Percentiles rank a stretch among this genome's conserved stretches.
Conservation (phyloP, 2,329 filamentous ascomycete species). For the Aspergillus sp. region DNA sequence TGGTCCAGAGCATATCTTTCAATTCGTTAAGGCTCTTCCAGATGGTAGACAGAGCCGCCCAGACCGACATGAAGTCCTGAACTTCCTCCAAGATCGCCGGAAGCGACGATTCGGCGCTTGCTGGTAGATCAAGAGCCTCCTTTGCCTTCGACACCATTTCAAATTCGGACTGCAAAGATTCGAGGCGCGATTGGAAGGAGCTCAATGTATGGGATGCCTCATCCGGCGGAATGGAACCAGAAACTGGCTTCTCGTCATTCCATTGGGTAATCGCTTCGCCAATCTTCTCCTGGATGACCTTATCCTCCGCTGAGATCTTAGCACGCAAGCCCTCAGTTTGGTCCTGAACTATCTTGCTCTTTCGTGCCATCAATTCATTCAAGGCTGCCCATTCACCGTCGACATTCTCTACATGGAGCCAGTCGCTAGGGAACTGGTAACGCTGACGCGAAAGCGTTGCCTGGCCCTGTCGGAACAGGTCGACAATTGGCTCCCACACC, state of each 20-base stretch:
- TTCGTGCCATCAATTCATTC: constrained; percentile 82
- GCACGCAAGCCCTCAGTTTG: constrained; percentile 90
- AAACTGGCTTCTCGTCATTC: constrained; percentile 95
- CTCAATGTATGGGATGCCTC: constrained; percentile 74
- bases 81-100: constrained; percentile 87
- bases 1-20: constrained; percentile 86
- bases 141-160: constrained; percentile 95
- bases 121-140: constrained; percentile 84
- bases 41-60: constrained; percentile 88
- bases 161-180: constrained; percentile 73
- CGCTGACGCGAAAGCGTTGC: constrained; percentile 83
- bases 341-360: constrained; percentile 90
- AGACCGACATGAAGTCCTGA: constrained; percentile 97
- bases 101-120: constrained; percentile 70
- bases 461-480: constrained; percentile 91
- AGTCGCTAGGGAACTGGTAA: constrained; percentile 87
- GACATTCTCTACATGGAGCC: constrained; percentile 92
- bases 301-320: constrained; percentile 91
- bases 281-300: constrained; percentile 81
- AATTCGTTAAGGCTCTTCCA: constrained; percentile 95
- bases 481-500: constrained; percentile 89
- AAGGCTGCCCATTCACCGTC: constrained; percentile 92
- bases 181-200: constrained; percentile 76
- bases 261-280: constrained; percentile 74
- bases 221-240: constrained; percentile 83